Evolutionary conservation across 2,329 filamentous ascomycete genomes (phyloP).

Genomic region (Diplodia sapinea): DNA sequence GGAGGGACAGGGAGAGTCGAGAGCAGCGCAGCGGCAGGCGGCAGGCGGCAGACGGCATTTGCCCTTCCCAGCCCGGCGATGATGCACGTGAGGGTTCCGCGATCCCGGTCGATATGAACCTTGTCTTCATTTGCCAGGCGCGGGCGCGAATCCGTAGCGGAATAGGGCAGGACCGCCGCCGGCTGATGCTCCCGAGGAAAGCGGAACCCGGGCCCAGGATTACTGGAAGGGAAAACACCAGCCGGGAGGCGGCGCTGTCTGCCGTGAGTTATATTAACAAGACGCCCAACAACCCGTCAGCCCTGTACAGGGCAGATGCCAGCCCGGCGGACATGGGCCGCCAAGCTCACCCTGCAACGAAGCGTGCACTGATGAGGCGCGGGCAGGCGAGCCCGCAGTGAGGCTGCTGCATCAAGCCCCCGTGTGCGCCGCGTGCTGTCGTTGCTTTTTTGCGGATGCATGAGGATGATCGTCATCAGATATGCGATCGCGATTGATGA

Average conservation of each 20-base stretch:
- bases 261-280: neutral
- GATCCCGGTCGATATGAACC: neutral
- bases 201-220: neutral
- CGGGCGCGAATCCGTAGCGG: neutral
- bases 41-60: neutral
- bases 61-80: too few relatives aligned
- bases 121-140: neutral
- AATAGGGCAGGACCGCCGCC: conserved; percentile 19
- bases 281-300: neutral
- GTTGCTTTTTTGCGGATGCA: neutral
- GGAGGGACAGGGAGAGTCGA: neutral
- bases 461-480: conserved; percentile 17
- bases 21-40: neutral
- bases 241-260: neutral
- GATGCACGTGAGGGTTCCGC: conserved; percentile 3
- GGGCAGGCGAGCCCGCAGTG: conserved; percentile 9
- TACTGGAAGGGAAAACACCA: conserved; percentile 10
- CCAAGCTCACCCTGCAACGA: neutral
- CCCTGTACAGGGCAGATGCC: conserved; percentile 3
- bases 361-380: too few relatives aligned
- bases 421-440: neutral
- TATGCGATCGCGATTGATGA: conserved; percentile 16
- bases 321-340: conserved; percentile 1
- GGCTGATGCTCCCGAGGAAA: neutral
- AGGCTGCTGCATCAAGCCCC: neutral